phyloP scores from a whole-genome alignment of 257 asterid genomes.

The Ilex asprella region DNA sequence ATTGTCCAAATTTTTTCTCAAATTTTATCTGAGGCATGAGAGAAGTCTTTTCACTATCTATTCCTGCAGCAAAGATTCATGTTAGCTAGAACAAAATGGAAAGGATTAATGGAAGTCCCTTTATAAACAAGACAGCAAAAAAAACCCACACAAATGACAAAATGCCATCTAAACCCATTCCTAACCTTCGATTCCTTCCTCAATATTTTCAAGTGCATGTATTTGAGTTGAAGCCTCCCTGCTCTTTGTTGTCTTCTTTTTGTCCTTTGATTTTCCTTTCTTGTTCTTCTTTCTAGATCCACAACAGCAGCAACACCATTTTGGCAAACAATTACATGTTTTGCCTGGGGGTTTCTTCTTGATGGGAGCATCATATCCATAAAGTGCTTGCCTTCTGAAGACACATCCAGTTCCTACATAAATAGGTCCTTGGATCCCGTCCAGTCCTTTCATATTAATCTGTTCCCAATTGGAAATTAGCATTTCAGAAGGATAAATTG shows the following conservation, averaged over 20 bases:
- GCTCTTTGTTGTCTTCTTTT: constrained; percentile 60
- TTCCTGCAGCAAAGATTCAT: constrained; percentile 39
- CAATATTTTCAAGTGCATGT: constrained; percentile 95
- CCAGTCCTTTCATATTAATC: constrained; percentile 98
- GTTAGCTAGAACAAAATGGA: constrained; percentile 3
- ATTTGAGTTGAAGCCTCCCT: constrained; percentile 72
- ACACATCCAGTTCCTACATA: constrained; percentile 97
- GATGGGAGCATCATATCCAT: constrained; percentile 91
- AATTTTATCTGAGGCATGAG: constrained; percentile 81
- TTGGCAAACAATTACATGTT: constrained; percentile 96
- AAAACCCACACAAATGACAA: not conserved
- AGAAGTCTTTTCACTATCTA: constrained; percentile 65
- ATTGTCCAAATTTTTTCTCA: constrained; percentile 91
- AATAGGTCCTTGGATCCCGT: constrained; percentile 97
- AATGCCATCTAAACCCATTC: not conserved
- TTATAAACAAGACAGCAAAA: no score
- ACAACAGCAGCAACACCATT: constrained; percentile 61
- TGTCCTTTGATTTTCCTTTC: constrained; percentile 54
- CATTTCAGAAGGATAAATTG: constrained; percentile 2
- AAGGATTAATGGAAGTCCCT: no score
- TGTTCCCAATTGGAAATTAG: constrained; percentile 29
- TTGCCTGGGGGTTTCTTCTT: constrained; percentile 83
- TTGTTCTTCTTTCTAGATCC: constrained; percentile 53
- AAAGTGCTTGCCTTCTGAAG: constrained; percentile 91
- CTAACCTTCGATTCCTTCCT: constrained; percentile 91